phyloP scores from a whole-genome alignment of 192 early-diverging fungal species.

The Linnemannia elongata region DNA sequence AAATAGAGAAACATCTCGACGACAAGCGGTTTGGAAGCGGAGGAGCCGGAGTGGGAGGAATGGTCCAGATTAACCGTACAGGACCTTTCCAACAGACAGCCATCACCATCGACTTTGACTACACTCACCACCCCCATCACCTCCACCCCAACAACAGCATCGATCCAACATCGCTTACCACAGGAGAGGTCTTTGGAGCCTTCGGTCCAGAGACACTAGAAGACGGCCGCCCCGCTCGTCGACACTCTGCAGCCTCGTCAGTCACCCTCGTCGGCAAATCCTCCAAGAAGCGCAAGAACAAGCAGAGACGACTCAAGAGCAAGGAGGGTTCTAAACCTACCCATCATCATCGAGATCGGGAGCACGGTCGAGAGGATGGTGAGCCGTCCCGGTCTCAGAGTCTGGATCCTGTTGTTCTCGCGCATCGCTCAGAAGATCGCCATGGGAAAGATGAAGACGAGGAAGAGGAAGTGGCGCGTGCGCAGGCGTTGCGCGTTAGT shows the following conservation, averaged over 20 bases:
- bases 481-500: neutral
- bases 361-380: neutral
- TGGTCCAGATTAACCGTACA: neutral
- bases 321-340: neutral
- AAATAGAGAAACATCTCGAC: neutral
- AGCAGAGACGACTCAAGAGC: neutral
- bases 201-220: neutral
- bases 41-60: neutral
- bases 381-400: neutral
- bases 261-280: slow-evolving; percentile 25
- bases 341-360: neutral
- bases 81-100: neutral
- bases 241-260: slow-evolving; percentile 25
- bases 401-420: neutral
- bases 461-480: neutral
- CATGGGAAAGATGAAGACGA: neutral
- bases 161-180: neutral
- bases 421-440: neutral
- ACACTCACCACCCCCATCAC: neutral
- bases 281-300: neutral
- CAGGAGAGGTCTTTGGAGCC: neutral
- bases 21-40: neutral
- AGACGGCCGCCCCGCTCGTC: neutral
- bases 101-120: neutral
- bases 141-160: neutral